Conservation (phyloP, 257 asterid genomes). For the Datura wrightii region DNA sequence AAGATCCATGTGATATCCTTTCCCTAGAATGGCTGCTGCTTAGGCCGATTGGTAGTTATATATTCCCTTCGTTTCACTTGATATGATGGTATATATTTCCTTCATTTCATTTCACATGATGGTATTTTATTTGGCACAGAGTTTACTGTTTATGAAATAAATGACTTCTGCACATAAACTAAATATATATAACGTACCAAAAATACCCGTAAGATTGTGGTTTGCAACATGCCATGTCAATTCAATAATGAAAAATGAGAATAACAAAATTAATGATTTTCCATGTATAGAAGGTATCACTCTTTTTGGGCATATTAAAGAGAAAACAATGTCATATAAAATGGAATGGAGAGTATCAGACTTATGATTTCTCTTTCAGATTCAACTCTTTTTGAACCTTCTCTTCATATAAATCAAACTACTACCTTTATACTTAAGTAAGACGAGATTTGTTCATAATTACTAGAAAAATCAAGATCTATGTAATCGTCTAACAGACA, state of each 20-base stretch:
- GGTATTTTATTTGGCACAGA: not conserved
- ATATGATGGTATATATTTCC: not conserved
- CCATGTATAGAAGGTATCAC: not conserved
- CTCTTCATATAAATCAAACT: not conserved
- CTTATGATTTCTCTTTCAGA: not conserved
- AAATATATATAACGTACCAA: not conserved
- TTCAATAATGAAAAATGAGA: not conserved
- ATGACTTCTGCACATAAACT: not conserved
- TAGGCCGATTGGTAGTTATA: slow-evolving; percentile 12
- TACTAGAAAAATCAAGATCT: slow-evolving; percentile 17
- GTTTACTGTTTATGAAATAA: not conserved
- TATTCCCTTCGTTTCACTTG: not conserved
- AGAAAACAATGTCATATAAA: not conserved
- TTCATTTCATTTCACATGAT: not conserved
- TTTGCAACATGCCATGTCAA: not conserved
- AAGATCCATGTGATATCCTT: not conserved
- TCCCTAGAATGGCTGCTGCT: not conserved
- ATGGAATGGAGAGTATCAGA: not conserved
- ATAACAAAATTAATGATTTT: not conserved
- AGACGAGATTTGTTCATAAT: not conserved
- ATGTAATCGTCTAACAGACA: slow-evolving; percentile 12
- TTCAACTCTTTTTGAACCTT: slow-evolving; percentile 4
- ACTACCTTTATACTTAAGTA: not conserved
- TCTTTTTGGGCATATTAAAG: not conserved
- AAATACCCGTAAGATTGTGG: not conserved